These are phyloP conservation scores for Dictyostelium firmibasis DNA, from an alignment of 78 protist genomes.

Conservation along the genomic window DNA sequence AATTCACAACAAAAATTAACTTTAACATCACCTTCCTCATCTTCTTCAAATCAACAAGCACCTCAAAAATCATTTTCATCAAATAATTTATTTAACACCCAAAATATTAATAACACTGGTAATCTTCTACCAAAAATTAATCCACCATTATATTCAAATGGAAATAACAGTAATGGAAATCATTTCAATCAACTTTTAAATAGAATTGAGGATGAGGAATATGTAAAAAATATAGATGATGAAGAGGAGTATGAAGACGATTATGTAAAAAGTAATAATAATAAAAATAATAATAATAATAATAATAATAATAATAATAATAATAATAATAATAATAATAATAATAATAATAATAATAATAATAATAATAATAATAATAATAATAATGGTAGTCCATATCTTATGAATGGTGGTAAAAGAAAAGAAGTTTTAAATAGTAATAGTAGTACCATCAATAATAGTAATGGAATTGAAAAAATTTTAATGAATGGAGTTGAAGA, in stretches of 20 bases:
- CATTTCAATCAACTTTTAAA: constrained; percentile 1
- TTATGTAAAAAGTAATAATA: background rate
- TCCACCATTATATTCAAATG: background rate
- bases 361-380: no score
- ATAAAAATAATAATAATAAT: background rate
- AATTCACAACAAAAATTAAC: background rate
- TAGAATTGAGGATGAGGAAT: background rate
- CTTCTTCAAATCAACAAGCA: background rate
- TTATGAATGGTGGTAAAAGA: background rate
- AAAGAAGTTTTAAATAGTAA: background rate
- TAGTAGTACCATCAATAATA: background rate
- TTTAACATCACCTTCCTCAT: background rate
- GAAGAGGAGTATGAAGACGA: background rate
- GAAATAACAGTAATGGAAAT: background rate
- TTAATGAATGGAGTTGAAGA: background rate
- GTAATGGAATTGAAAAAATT: background rate
- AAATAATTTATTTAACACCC: background rate
- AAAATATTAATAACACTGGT: background rate
- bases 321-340: no score
- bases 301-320: no score
- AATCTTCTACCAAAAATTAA: background rate
- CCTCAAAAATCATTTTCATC: constrained; percentile 1
- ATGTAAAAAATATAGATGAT: background rate
- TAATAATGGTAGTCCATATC: background rate
- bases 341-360: no score